These are phyloP conservation scores for Penicillium digitatum DNA, from an alignment of 2,329 filamentous ascomycete species.

Conservation along the genomic window DNA sequence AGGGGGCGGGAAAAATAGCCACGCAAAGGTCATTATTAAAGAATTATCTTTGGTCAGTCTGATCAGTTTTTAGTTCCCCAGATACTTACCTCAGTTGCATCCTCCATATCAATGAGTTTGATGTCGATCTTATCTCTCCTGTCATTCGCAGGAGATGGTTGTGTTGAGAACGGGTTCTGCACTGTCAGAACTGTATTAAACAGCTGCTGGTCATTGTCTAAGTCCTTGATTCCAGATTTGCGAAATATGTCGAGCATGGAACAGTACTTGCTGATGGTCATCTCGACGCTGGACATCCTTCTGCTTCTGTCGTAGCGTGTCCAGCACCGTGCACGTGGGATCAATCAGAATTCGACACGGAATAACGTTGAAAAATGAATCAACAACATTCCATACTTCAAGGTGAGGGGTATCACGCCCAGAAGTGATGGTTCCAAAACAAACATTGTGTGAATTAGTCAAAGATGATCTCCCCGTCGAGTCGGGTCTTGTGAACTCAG, in stretches of 20 bases:
- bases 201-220: background rate
- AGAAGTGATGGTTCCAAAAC: conserved; percentile 9
- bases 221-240: background rate
- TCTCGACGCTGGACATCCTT: background rate
- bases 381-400: background rate
- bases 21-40: background rate
- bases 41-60: background rate
- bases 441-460: conserved; percentile 2
- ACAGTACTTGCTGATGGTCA: background rate
- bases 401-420: background rate
- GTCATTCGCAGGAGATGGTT: background rate
- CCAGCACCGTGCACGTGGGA: background rate
- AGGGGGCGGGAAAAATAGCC: background rate
- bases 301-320: background rate
- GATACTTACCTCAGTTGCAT: background rate
- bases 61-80: background rate
- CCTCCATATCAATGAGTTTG: background rate
- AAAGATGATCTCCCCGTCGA: background rate
- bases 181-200: background rate
- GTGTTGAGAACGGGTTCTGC: background rate
- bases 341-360: background rate
- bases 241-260: background rate
- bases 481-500: background rate
- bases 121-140: background rate
- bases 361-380: background rate